These are phyloP conservation scores for Corchorus olitorius DNA, from an alignment of 345 rosid genomes.

Conservation along the genomic window DNA sequence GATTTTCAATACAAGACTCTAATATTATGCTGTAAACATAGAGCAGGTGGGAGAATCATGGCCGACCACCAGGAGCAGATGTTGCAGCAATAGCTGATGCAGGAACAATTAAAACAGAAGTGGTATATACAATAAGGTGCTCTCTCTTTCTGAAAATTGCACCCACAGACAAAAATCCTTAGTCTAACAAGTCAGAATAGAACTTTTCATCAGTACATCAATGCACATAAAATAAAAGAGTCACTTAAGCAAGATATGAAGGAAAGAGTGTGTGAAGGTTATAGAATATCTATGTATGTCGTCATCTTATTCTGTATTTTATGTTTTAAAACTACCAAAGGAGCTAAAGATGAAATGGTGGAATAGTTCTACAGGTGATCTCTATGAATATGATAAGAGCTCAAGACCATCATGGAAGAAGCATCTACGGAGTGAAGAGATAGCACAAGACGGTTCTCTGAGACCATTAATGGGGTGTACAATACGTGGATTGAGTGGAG, in stretches of 20 bases:
- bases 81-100: constrained; percentile 64
- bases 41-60: constrained; percentile 70
- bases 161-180: not conserved
- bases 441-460: constrained; percentile 39
- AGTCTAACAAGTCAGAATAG: not conserved
- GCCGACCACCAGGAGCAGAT: constrained; percentile 64
- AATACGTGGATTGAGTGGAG: constrained; percentile 46
- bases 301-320: not conserved
- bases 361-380: constrained; percentile 64
- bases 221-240: not conserved
- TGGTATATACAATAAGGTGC: constrained; percentile 61
- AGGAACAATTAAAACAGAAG: constrained; percentile 48
- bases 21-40: constrained; percentile 36
- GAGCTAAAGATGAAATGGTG: constrained; percentile 20
- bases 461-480: constrained; percentile 45
- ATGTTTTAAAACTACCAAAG: not conserved
- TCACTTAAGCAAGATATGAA: not conserved
- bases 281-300: not conserved
- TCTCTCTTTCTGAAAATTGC: constrained; percentile 8
- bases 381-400: constrained; percentile 59
- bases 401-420: constrained; percentile 79
- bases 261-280: not conserved
- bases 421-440: constrained; percentile 53
- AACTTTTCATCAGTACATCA: not conserved
- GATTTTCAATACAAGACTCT: constrained; percentile 32